A percentile compares a stretch with the other conserved stretches of the same genome.
phyloP scores from a whole-genome alignment of 164 flowering plant species.

The Vitis amurensis region DNA sequence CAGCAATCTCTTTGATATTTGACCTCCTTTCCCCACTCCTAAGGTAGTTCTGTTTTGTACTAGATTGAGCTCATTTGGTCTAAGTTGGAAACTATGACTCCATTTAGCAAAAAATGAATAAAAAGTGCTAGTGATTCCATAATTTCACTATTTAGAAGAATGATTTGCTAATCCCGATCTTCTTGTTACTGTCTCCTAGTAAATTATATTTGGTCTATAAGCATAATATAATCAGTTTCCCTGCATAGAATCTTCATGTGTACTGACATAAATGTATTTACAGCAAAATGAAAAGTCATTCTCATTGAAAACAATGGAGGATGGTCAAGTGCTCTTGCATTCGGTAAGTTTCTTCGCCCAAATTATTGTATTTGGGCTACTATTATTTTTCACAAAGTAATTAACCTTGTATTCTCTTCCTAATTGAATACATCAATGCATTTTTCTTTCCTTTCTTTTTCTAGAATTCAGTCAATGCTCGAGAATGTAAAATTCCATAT shows the following conservation, averaged over 20 bases:
- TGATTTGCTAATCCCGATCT: not conserved
- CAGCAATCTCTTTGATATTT: not conserved
- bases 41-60: not conserved
- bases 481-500: slow-evolving; percentile 68
- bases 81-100: not conserved
- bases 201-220: not conserved
- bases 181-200: too few relatives aligned
- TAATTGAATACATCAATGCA: not conserved
- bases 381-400: not conserved
- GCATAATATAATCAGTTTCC: not conserved
- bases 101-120: not conserved
- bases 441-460: slow-evolving; percentile 8
- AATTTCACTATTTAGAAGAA: not conserved
- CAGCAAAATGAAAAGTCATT: slow-evolving; percentile 87
- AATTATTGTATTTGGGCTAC: not conserved
- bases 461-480: slow-evolving; percentile 86
- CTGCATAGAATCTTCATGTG: not conserved
- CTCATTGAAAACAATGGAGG: slow-evolving; percentile 92
- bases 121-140: not conserved
- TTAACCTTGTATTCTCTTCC: not conserved
- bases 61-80: not conserved
- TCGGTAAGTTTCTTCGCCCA: slow-evolving; percentile 46
- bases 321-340: slow-evolving; percentile 81
- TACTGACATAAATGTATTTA: slow-evolving; percentile 12
- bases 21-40: not conserved